phyloP scores from a whole-genome alignment of 192 early-diverging fungal genomes.

The Coemansia asiatica region DNA sequence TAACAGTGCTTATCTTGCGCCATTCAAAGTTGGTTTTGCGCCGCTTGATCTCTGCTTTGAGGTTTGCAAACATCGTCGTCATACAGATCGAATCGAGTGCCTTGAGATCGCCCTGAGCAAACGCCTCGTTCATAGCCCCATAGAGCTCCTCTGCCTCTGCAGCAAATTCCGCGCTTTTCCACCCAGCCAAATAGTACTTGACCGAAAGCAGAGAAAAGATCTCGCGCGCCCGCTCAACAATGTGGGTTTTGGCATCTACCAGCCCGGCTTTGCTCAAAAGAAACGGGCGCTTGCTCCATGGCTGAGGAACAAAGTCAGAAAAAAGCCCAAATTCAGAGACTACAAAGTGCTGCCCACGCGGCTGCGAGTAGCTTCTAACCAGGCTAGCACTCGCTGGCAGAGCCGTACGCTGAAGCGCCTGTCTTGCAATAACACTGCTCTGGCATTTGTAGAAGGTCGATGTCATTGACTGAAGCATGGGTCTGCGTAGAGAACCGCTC shows the following conservation, averaged over 20 bases:
- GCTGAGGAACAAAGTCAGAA: constrained; percentile 15
- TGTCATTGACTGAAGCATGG: constrained; percentile 12
- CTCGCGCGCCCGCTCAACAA: constrained; percentile 4
- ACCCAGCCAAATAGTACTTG: constrained; percentile 34
- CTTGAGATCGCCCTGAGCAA: constrained; percentile 61
- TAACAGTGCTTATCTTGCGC: constrained; percentile 59
- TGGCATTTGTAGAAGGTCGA: background rate
- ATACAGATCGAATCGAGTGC: constrained; percentile 61
- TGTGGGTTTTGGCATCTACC: background rate
- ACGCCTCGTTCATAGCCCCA: constrained; percentile 68
- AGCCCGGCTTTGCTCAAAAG: constrained; percentile 16
- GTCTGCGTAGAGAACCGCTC: constrained; percentile 8
- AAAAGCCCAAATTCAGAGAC: constrained; percentile 40
- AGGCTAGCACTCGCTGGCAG: background rate
- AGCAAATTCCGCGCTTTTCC: constrained; percentile 61
- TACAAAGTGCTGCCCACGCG: constrained; percentile 26
- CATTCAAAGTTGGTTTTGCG: constrained; percentile 59
- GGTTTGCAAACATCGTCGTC: constrained; percentile 60
- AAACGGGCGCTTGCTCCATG: constrained; percentile 16
- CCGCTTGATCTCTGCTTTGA: constrained; percentile 65
- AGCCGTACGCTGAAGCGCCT: constrained; percentile 3
- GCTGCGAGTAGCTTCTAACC: constrained; percentile 23
- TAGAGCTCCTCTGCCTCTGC: constrained; percentile 61
- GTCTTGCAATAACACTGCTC: background rate
- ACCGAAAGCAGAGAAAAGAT: constrained; percentile 21